Evolutionary conservation across 192 early-diverging fungal genomes (phyloP).

Genomic region (Tieghemiomyces parasiticus): DNA sequence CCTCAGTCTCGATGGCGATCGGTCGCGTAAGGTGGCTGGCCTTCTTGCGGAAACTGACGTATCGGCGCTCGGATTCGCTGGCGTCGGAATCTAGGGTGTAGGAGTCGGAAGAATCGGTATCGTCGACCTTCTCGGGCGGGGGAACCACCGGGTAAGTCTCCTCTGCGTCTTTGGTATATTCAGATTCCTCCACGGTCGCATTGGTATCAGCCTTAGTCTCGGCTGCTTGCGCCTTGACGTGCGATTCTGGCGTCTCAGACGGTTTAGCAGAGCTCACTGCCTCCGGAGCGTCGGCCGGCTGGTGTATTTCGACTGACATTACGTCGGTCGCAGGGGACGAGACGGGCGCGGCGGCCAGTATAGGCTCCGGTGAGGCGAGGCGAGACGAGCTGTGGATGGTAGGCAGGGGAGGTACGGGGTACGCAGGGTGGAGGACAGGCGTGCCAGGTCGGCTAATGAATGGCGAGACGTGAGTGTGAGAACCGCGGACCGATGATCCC

Average conservation of each 20-base stretch:
- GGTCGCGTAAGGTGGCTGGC: background rate
- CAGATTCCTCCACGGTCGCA: background rate
- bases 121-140: background rate
- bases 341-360: no score
- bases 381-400: no score
- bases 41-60: constrained; percentile 8
- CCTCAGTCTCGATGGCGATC: background rate
- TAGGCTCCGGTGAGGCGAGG: no score
- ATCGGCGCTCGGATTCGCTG: background rate
- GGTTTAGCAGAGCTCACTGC: no score
- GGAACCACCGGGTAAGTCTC: background rate
- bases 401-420: no score
- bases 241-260: background rate
- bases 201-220: background rate
- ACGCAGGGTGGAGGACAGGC: no score
- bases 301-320: no score
- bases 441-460: background rate
- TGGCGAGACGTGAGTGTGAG: background rate
- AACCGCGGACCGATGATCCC: background rate
- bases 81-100: background rate
- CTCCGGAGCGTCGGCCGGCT: background rate
- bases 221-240: background rate
- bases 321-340: no score
- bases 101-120: background rate
- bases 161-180: background rate